A percentile compares a stretch with the other conserved stretches of the same genome.
phyloP scores from a whole-genome alignment of 2,329 filamentous ascomycete genomes.

The Epichloe uncinata region DNA sequence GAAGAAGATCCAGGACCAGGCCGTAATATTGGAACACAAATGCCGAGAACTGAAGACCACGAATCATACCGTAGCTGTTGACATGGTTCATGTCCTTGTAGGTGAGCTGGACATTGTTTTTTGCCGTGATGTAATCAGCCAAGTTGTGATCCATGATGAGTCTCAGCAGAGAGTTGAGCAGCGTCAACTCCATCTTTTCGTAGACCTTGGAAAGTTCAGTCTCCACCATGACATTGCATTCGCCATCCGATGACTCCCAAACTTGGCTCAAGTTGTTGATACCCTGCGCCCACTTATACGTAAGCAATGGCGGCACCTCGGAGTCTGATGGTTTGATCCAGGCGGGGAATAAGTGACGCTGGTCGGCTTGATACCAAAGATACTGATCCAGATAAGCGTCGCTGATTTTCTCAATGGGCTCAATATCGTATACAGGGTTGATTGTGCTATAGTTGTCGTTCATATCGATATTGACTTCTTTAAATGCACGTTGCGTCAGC shows the following conservation, averaged over 20 bases:
- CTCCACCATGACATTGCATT: conserved; percentile 98
- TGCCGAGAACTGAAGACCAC: conserved; percentile 91
- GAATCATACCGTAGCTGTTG: conserved; percentile 97
- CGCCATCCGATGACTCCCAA: conserved; percentile 86
- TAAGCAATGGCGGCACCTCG: conserved; percentile 84
- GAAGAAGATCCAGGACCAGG: conserved; percentile 79
- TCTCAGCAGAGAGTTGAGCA: conserved; percentile 83
- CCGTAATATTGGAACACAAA: conserved; percentile 99
- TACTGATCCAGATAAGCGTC: conserved; percentile 98
- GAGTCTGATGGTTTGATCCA: conserved; percentile 99
- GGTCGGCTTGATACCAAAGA: conserved; percentile 97
- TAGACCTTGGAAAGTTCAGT: conserved; percentile 98
- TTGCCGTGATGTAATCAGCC: conserved; percentile 96
- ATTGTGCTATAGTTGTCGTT: conserved; percentile 99
- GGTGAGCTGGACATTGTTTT: conserved; percentile 97
- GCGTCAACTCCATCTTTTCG: conserved; percentile 94
- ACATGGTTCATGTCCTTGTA: conserved; percentile 99
- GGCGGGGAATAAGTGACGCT: conserved; percentile 88
- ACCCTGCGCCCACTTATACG: conserved; percentile 98
- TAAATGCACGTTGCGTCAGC: conserved; percentile 93
- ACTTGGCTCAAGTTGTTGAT: conserved; percentile 97
- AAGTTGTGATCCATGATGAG: conserved; percentile 99
- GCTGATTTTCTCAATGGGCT: conserved; percentile 98
- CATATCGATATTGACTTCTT: conserved; percentile 99
- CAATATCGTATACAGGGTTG: conserved; percentile 97